Evolutionary conservation across 768 basidiomycete species (phyloP).

Genomic region (Podaxis rugospora): DNA sequence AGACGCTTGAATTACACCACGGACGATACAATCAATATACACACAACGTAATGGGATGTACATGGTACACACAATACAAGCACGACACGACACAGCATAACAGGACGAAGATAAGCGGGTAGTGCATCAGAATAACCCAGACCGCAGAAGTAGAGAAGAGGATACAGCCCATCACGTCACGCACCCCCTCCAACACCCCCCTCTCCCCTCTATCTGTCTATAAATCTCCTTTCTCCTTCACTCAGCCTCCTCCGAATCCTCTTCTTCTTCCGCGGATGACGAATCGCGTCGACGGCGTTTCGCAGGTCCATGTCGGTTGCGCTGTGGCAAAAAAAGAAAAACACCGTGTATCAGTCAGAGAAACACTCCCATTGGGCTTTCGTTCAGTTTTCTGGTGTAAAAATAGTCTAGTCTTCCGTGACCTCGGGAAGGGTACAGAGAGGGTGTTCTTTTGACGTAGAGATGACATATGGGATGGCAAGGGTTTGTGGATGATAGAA

Average conservation of each 20-base stretch:
- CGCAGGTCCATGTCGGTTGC: conserved; percentile 74
- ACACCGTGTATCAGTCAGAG: conserved; percentile 9
- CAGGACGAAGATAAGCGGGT: background rate
- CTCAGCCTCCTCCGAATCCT: conserved; percentile 53
- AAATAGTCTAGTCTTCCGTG: background rate
- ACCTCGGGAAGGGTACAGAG: background rate
- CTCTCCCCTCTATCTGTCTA: background rate
- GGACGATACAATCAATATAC: conserved; percentile 1
- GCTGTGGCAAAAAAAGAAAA: conserved; percentile 34
- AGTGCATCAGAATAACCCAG: background rate
- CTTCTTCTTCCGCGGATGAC: conserved; percentile 60
- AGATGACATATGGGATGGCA: background rate
- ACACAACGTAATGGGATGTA: background rate
- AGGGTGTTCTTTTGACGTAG: background rate
- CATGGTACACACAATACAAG: background rate
- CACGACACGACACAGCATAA: background rate
- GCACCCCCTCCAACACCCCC: background rate
- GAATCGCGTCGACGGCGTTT: conserved; percentile 62
- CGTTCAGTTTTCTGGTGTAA: background rate
- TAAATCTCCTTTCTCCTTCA: conserved; percentile 1
- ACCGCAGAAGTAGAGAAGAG: background rate
- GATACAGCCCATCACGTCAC: background rate
- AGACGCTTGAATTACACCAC: background rate
- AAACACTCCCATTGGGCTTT: background rate
- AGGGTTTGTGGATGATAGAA: background rate